These are phyloP conservation scores for Prasinococcaceae sp. DNA, from an alignment of 139 green algal species.

Conservation along the genomic window DNA sequence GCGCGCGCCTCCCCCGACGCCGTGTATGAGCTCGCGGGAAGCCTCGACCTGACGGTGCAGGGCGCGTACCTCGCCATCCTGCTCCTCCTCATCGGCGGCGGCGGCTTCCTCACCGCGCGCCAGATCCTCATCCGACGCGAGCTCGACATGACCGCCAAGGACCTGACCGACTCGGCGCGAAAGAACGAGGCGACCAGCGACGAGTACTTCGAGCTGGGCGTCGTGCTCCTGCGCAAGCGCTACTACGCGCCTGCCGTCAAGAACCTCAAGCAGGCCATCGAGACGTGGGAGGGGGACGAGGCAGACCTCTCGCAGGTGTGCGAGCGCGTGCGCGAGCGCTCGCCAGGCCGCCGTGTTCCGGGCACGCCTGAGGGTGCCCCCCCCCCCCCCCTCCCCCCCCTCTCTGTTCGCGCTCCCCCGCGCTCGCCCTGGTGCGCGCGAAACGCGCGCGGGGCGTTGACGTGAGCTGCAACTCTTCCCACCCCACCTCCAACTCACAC, in stretches of 20 bases:
- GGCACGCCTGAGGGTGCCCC: too few species aligned
- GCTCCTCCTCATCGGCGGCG: conserved; percentile 68
- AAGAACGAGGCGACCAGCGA: conserved; percentile 62
- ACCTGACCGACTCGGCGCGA: conserved; percentile 81
- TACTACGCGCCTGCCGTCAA: conserved; percentile 72
- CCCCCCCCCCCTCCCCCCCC: too few species aligned
- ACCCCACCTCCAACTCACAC: too few species aligned
- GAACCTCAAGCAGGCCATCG: conserved; percentile 44
- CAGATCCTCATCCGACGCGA: conserved; percentile 86
- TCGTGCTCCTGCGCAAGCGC: conserved; percentile 92
- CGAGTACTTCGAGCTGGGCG: conserved; percentile 95
- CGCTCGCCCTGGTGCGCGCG: too few species aligned
- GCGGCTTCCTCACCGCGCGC: conserved; percentile 81
- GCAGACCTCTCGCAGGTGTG: conserved; percentile 76
- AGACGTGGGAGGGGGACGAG: conserved; percentile 78
- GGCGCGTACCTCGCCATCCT: conserved; percentile 75
- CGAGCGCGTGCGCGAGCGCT: too few species aligned
- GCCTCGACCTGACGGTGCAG: conserved; percentile 75
- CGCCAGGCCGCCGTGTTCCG: too few species aligned
- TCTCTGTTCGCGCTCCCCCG: too few species aligned
- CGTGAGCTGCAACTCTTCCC: too few species aligned
- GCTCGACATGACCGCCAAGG: conserved; percentile 88
- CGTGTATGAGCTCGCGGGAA: conserved; percentile 38
- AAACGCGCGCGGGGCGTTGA: too few species aligned
- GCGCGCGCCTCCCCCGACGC: conserved; percentile 7